These are phyloP conservation scores for Cucumis hystrix DNA, from an alignment of 306 rosid genomes.

Conservation along the genomic window DNA sequence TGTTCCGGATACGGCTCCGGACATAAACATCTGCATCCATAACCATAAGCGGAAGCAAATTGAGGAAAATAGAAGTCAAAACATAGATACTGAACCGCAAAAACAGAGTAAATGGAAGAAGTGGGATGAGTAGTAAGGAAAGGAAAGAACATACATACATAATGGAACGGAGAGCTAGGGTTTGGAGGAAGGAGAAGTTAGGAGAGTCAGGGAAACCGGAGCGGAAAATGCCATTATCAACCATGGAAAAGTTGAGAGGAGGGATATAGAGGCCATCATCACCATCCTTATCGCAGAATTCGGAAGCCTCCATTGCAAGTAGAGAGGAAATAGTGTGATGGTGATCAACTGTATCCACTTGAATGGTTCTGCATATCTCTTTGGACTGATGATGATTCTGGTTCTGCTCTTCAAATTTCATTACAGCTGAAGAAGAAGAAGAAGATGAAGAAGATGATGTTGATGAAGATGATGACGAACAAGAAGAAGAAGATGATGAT, in stretches of 20 bases:
- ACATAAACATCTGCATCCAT: slow-evolving; percentile 52
- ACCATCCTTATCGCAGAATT: slow-evolving; percentile 14
- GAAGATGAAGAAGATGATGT: background rate
- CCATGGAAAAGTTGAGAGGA: slow-evolving; percentile 86
- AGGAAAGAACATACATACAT: slow-evolving; percentile 27
- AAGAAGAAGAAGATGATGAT: background rate
- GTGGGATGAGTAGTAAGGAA: background rate
- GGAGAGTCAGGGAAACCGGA: slow-evolving; percentile 85
- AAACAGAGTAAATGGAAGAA: background rate
- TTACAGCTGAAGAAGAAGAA: slow-evolving; percentile 2
- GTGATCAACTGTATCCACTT: slow-evolving; percentile 14
- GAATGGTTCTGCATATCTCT: slow-evolving; percentile 44
- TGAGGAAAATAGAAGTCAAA: no score
- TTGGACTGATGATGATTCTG: background rate
- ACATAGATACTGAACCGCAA: background rate
- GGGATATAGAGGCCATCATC: slow-evolving; percentile 61
- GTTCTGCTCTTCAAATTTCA: slow-evolving; percentile 36
- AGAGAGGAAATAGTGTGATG: background rate
- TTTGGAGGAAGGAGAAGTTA: slow-evolving; percentile 78
- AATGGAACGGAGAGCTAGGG: slow-evolving; percentile 81
- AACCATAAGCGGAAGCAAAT: background rate
- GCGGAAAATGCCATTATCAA: slow-evolving; percentile 89
- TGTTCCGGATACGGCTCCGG: slow-evolving; percentile 88
- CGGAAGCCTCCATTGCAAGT: background rate
- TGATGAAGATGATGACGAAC: background rate